A percentile compares a stretch with the other conserved stretches of the same genome.
These are phyloP conservation scores for Tilletia setariae DNA, from an alignment of 1,284 basidiomycete species.

Conservation along the genomic window DNA sequence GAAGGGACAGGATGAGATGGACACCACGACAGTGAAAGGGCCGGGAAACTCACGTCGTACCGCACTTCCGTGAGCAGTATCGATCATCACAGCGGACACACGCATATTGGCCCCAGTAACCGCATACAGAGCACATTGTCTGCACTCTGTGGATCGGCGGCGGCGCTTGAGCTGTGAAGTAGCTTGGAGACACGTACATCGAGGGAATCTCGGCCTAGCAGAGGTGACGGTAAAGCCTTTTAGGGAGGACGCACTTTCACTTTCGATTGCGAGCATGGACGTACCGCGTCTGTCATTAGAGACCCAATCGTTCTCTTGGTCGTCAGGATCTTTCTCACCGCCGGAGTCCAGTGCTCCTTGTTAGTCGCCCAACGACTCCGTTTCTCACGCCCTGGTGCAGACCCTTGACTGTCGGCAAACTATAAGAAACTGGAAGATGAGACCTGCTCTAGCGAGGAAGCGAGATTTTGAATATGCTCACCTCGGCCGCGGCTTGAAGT, in stretches of 20 bases:
- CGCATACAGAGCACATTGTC: neutral
- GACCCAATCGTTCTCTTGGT: constrained; percentile 2
- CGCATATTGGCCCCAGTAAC: constrained; percentile 2
- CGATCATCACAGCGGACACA: constrained; percentile 3
- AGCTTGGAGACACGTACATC: constrained; percentile 3
- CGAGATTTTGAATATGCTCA: neutral
- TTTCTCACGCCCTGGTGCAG: neutral
- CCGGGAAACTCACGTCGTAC: neutral
- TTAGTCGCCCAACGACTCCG: neutral
- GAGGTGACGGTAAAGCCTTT: neutral
- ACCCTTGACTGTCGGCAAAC: too few relatives aligned
- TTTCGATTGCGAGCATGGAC: neutral
- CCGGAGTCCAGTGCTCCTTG: constrained; percentile 5
- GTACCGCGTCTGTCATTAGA: constrained; percentile 4
- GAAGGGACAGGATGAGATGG: neutral
- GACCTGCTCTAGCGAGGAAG: too few relatives aligned
- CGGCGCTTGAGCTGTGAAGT: constrained; percentile 8
- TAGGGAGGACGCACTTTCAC: too few relatives aligned
- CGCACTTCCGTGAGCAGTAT: constrained; percentile 6
- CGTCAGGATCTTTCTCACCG: constrained; percentile 1
- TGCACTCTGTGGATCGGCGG: neutral
- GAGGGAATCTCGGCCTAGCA: constrained; percentile 7
- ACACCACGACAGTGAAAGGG: neutral
- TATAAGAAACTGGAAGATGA: too few relatives aligned
- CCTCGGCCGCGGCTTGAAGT: constrained; percentile 1